Percentiles rank a stretch among this genome's conserved stretches.
phyloP scores from a whole-genome alignment of 352 stramenopile genomes.

The Globisporangium yorkense region DNA sequence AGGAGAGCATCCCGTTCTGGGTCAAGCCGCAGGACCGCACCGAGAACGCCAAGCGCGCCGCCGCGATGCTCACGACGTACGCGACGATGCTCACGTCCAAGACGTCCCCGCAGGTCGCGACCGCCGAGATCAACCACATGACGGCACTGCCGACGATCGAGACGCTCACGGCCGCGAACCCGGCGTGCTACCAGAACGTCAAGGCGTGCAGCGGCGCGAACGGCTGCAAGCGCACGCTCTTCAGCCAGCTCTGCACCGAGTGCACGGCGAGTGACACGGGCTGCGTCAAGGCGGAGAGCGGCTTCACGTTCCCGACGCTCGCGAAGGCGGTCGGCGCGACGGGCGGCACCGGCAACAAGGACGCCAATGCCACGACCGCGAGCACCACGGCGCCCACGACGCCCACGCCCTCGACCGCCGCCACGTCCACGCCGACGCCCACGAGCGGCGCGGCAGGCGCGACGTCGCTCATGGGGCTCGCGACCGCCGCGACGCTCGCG shows the following conservation, averaged over 20 bases:
- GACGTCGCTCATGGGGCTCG: not conserved
- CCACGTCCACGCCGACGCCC: not conserved
- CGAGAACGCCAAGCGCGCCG: conserved; percentile 34
- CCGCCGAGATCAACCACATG: conserved; percentile 17
- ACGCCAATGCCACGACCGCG: conserved; percentile 20
- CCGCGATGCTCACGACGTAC: conserved; percentile 46
- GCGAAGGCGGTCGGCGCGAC: not conserved
- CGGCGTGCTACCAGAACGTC: conserved; percentile 59
- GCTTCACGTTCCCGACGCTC: conserved; percentile 8
- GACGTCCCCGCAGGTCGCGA: conserved; percentile 27
- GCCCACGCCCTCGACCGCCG: conserved; percentile 1
- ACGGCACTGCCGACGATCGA: conserved; percentile 35
- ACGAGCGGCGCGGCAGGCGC: conserved; percentile 6
- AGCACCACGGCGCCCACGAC: conserved; percentile 5
- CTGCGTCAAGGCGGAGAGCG: not conserved
- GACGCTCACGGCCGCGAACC: conserved; percentile 39
- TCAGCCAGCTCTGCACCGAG: conserved; percentile 48
- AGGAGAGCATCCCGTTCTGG: conserved; percentile 55
- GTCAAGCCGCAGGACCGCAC: conserved; percentile 39
- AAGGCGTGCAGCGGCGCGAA: conserved; percentile 34
- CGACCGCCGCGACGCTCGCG: conserved; percentile 2
- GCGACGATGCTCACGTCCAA: conserved; percentile 18
- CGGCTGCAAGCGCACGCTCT: conserved; percentile 57
- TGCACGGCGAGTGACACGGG: conserved; percentile 17
- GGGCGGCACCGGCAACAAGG: conserved; percentile 17